Percentiles rank a stretch among this genome's conserved stretches.
Conservation (phyloP, 2,329 filamentous ascomycete genomes). For the Cercospora canescens region DNA sequence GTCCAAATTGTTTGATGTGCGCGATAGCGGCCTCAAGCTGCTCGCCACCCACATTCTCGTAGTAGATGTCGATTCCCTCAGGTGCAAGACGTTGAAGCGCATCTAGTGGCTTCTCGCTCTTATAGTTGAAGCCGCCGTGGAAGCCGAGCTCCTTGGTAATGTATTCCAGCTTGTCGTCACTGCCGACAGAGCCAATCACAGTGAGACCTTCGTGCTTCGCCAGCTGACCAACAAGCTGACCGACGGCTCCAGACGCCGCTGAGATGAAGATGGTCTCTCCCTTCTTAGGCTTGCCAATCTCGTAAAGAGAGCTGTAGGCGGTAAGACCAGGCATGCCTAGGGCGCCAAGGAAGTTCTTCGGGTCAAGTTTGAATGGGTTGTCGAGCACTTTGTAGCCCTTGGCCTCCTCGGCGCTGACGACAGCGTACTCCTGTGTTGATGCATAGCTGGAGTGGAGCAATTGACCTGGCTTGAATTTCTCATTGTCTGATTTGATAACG, state of each 20-base stretch:
- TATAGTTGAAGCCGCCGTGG: conserved; percentile 83
- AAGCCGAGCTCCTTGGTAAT: conserved; percentile 69
- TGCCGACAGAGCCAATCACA: conserved; percentile 79
- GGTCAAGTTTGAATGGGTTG: conserved; percentile 68
- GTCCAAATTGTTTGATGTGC: conserved; percentile 63
- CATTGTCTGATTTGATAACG: conserved; percentile 68
- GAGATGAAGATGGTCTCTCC: conserved; percentile 82
- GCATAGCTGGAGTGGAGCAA: conserved; percentile 53
- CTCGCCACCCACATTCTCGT: conserved; percentile 72
- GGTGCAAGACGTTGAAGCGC: conserved; percentile 72
- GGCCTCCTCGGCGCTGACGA: conserved; percentile 51
- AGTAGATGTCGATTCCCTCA: conserved; percentile 79
- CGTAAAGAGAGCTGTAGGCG: conserved; percentile 72
- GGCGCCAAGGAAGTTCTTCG: conserved; percentile 69
- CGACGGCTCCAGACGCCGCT: conserved; percentile 77
- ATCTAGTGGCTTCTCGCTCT: conserved; percentile 70
- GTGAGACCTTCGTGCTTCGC: conserved; percentile 77
- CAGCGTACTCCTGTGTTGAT: conserved; percentile 61
- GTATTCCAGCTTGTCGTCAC: conserved; percentile 76
- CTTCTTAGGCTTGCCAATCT: conserved; percentile 72
- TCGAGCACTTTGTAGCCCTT: conserved; percentile 56
- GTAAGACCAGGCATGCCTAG: conserved; percentile 79
- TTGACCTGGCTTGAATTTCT: conserved; percentile 67
- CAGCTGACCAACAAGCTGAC: conserved; percentile 79
- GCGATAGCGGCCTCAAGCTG: conserved; percentile 68